Base-by-base conservation (phyloP, 2,329 filamentous ascomycete species). In the Ophiostoma populinum region DNA sequence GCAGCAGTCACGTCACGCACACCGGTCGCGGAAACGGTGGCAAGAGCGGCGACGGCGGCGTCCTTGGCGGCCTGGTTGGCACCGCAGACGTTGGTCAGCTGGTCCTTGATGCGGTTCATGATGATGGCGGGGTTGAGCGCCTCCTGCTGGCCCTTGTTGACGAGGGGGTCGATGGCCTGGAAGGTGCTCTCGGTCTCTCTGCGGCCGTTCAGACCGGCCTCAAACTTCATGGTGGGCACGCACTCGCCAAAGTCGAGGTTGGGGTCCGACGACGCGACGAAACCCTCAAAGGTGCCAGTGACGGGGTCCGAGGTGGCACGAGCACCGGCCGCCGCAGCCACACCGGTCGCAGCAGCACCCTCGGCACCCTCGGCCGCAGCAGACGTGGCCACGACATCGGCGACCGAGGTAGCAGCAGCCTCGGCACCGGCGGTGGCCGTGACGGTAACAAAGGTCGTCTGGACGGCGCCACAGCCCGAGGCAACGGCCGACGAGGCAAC, bases 71-170 rank as follows among this genome's bases (percentile, higher is more conserved):
- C 71, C 18, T 57, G 60, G 48, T 72, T 73, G 35, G 74, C 74
- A 25, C 59, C 56, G 55, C 75, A 80, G 24, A 74, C 70, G 55
- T 77, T 79, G 49, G 54, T 63, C 39, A 80, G 62, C 57, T 78
- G 71, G 53, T 80, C 74, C 54, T 70, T 74, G 51, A 80, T 71
- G 41, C 72, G 67, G 62, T 76, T 78, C 51, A 72, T 76, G 59
- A 80, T 80, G 60, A 80, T 80, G 58, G 70, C 68, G 38, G 74
- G 74, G 66, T 80, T 79, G 30, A 79, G 59, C 7, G 74, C 73
- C 49, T 79, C 75, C 46, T 71, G 55, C 54, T 80, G 74, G 34
- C 67, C 67, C 48, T 70, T 57, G 43, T 69, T 65, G 39, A 76
- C 65, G 13, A 67, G 55, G 7, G 68, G 56, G 49, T 80, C 75